Conservation (phyloP, 352 stramenopile species). For the Phytophthora melonis region DNA sequence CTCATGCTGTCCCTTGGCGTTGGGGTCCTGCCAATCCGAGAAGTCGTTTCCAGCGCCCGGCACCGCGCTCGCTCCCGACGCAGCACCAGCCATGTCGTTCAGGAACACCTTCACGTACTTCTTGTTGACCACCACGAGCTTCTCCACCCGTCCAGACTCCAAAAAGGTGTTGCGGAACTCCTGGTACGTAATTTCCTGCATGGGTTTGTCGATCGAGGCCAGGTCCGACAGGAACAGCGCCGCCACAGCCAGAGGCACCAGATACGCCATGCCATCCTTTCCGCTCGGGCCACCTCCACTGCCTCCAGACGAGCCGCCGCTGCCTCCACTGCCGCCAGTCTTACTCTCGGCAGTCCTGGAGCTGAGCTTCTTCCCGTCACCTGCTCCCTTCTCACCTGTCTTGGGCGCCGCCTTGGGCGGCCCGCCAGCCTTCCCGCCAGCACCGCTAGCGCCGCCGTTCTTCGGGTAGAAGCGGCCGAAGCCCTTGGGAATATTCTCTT, state of each 20-base stretch:
- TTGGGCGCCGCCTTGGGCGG: conserved; percentile 67
- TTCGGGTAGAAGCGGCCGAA: conserved; percentile 91
- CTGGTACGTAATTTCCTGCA: conserved; percentile 93
- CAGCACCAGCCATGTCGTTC: conserved; percentile 50
- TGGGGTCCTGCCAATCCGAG: conserved; percentile 64
- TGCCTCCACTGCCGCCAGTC: conserved; percentile 45
- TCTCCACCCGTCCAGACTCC: conserved; percentile 87
- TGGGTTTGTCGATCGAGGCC: conserved; percentile 77
- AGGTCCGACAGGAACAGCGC: conserved; percentile 82
- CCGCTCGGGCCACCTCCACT: conserved; percentile 37
- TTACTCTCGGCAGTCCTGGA: conserved; percentile 61
- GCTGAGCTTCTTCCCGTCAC: conserved; percentile 76
- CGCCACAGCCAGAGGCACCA: conserved; percentile 76
- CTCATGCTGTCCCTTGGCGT: conserved; percentile 43
- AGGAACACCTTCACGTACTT: conserved; percentile 92
- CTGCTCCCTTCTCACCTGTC: conserved; percentile 50
- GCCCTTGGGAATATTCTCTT: conserved; percentile 76
- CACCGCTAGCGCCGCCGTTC: conserved; percentile 49
- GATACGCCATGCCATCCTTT: conserved; percentile 76
- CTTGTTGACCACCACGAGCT: conserved; percentile 93
- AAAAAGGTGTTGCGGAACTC: conserved; percentile 91
- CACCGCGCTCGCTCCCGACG: conserved; percentile 19
- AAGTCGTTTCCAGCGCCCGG: conserved; percentile 35
- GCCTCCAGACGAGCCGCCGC: conserved; percentile 45
- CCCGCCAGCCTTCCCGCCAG: conserved; percentile 47